phyloP scores from a whole-genome alignment of 306 rosid genomes.

The Macrotyloma uniflorum region DNA sequence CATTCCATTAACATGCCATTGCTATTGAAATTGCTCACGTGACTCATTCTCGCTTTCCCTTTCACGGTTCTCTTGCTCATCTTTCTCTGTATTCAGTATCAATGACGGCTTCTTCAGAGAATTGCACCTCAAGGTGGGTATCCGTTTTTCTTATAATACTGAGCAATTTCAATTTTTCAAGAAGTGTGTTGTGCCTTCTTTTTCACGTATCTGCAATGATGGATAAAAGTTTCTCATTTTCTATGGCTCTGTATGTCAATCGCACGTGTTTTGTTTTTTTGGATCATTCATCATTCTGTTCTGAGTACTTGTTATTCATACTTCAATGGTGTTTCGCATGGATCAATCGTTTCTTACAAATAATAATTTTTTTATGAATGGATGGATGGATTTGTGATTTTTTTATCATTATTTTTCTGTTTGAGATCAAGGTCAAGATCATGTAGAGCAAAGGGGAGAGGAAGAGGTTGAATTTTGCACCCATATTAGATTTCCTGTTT shows the following conservation, averaged over 20 bases:
- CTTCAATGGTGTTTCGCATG: background rate
- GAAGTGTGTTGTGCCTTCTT: background rate
- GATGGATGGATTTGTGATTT: background rate
- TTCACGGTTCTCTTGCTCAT: background rate
- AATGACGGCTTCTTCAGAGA: constrained; percentile 59
- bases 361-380: background rate
- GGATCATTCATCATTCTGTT: background rate
- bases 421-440: constrained; percentile 12
- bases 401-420: background rate
- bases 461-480: background rate
- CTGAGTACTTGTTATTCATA: background rate
- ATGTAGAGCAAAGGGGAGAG: background rate
- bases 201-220: background rate
- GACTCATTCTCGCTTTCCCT: background rate
- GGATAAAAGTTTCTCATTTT: background rate
- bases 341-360: background rate
- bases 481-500: constrained; percentile 4
- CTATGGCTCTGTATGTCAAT: background rate
- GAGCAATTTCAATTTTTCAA: background rate
- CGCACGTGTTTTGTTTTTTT: background rate
- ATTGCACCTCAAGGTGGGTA: constrained; percentile 62
- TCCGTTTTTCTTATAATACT: background rate
- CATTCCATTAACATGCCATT: background rate
- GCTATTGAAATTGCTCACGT: background rate
- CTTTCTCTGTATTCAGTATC: background rate